Evolutionary conservation across 169 alveolate species (phyloP), one percentile per base, ranked within the genome.

Genomic region (Neospora caninum): DNA sequence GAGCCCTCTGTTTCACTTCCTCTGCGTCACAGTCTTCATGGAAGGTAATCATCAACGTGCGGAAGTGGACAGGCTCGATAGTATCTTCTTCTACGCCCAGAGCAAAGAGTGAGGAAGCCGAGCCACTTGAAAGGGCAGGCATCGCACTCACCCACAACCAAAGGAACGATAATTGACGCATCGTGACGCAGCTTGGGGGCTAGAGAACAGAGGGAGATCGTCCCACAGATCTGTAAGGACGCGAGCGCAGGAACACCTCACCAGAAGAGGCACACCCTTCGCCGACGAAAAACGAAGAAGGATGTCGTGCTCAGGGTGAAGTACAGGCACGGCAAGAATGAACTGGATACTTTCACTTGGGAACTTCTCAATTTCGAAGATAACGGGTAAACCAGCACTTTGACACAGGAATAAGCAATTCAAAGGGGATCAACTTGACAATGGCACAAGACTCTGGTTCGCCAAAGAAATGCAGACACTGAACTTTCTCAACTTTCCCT

Each of bases 21-120:
- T 34, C 41, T 38, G 87, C 29, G 25, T 78, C 45, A 34, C 87
- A 78, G 87, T 39, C 45, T 9, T 78, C 87, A 39, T 78, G 87
- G 45, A 78, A 78, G 87, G 43, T 78, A 34, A 78, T 4, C 87
- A 78, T 78, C 87, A 78, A 39, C 43, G 87, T 78, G 87, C 78
- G 78, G 78, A 64, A 64, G 78, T 64, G 31, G 34, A 20, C 78
- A 29, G 78, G 31, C 78, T 64, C 78, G 78, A 27, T 64, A 29
- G 36, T 4, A 29, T 29, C 78, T 25, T 27, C 78, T 64, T 64
- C 78, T 10, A n/a, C 34, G 34, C 78, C 78, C 36, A 25, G 31
- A 0, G 78, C 78, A 0, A 64, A 64, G 36, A 64, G 36, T 29
- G 78, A n/a, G 34, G 0, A n/a, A 4, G 34, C 78, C 78, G 36